Evolutionary conservation across 345 rosid species (phyloP).

Genomic region (Xanthoceras sorbifolium): DNA sequence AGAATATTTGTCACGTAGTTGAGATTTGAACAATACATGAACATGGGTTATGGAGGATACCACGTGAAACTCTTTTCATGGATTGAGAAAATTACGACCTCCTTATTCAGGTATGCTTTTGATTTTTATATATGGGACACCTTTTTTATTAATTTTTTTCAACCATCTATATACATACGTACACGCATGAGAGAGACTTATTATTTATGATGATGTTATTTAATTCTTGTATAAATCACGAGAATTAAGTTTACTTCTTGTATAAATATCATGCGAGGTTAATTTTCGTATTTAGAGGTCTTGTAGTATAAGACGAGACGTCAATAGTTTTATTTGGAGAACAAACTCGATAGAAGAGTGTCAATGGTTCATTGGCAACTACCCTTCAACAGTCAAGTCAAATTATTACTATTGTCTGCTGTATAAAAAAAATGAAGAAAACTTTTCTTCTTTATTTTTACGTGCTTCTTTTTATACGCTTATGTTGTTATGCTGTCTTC

Average conservation of each 20-base stretch:
- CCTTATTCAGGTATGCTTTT: background rate
- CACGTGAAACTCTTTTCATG: conserved; percentile 21
- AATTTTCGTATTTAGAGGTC: background rate
- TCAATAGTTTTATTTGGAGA: background rate
- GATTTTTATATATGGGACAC: background rate
- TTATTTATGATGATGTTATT: background rate
- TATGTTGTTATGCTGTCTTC: no score
- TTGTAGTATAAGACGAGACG: background rate
- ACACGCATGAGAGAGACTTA: background rate
- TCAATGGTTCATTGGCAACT: no score
- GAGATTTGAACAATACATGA: conserved; percentile 9
- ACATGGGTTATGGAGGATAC: conserved; percentile 32
- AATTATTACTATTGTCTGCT: no score
- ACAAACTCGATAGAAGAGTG: no score
- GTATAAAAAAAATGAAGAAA: no score
- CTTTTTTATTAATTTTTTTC: no score
- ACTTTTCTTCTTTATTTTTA: no score
- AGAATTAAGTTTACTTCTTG: background rate
- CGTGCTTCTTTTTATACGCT: no score
- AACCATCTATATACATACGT: no score
- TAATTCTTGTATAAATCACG: background rate
- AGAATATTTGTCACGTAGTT: conserved; percentile 30
- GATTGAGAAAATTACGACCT: background rate
- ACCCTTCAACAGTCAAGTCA: no score
- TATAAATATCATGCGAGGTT: background rate